Evolutionary conservation across 2,329 filamentous ascomycete species (phyloP), one percentile per base, ranked within the genome.

Genomic region (Mariannaea elegans): DNA sequence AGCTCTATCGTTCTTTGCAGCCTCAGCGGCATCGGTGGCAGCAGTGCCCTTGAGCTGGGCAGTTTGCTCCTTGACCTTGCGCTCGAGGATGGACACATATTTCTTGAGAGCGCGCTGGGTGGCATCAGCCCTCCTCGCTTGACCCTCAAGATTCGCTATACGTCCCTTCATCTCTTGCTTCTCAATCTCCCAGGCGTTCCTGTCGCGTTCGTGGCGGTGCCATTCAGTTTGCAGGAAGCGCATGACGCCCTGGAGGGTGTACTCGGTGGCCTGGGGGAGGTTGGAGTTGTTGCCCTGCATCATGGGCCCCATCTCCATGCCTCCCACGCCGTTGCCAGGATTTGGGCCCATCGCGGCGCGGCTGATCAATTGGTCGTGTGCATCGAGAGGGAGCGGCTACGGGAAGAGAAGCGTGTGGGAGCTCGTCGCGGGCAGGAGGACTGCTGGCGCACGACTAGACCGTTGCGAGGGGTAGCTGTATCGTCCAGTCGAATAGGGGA

Each of bases 141-240:
- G 92, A 54, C 95, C 95, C 78, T 99, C 95, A 65, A 98, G 87
- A 72, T 92, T 91, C 50, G 94, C 94, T 80, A 99, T 97, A 73
- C 96, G 90, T 68, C 92, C 93, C 82, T 97, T 97, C 95, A 99
- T 98, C 81, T 99, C 95, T 71, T 97, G 95, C 74, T 93, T 90
- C 79, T 99, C 95, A 75, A 99, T 99, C 78, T 99, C 95, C 95
- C 95, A 99, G 34, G 93, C 90, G 79, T 99, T 99, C 71, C 95
- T 89, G 75, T 97, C 95, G 78, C 95, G 91, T 80, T 99, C 95
- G 77, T 99, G 94, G 68, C 93, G 90, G 79, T 99, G 95, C 95
- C 95, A 99, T 86, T 99, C 94, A 46, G 95, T 95, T 80, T 99
- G 95, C 36, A 99, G 87, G 77, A 99, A 99, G 78, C 95, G 94